These are phyloP conservation scores for Secale cereale DNA, from an alignment of 176 grass and related monocot species.

Conservation along the genomic window DNA sequence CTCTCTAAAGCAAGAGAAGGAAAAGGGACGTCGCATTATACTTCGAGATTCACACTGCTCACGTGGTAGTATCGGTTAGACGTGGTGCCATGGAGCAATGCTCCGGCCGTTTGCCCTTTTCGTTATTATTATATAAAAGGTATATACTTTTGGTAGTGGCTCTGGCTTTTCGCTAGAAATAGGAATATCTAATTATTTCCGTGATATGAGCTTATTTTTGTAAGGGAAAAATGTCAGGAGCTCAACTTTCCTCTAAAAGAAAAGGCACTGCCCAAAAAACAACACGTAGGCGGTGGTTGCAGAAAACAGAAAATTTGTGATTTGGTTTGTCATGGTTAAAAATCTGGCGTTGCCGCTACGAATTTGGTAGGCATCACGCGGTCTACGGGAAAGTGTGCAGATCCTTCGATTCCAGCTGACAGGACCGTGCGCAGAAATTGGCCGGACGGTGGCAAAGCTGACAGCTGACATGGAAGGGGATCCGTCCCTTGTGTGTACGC, in stretches of 20 bases:
- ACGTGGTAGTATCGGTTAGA: neutral
- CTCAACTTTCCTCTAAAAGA: neutral
- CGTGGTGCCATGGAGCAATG: neutral
- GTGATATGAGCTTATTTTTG: neutral
- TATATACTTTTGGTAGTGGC: neutral
- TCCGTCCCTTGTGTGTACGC: neutral
- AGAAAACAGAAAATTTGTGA: too few relatives aligned
- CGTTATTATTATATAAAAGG: neutral
- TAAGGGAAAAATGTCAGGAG: neutral
- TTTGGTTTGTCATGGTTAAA: too few relatives aligned
- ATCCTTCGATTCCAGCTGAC: neutral
- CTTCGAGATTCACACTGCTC: neutral
- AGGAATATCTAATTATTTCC: neutral
- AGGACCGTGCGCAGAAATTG: neutral
- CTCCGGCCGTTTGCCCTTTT: neutral
- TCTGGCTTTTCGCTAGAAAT: neutral
- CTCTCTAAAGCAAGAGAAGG: neutral
- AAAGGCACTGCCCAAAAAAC: too few relatives aligned
- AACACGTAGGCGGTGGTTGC: too few relatives aligned
- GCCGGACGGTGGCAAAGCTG: conserved; percentile 20
- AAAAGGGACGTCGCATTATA: neutral
- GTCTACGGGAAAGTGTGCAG: too few relatives aligned
- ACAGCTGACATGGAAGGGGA: neutral
- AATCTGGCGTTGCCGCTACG: too few relatives aligned
- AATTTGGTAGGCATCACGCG: too few relatives aligned